Base-by-base conservation (phyloP, 2,329 filamentous ascomycete genomes). In the Talaromyces sp. region DNA sequence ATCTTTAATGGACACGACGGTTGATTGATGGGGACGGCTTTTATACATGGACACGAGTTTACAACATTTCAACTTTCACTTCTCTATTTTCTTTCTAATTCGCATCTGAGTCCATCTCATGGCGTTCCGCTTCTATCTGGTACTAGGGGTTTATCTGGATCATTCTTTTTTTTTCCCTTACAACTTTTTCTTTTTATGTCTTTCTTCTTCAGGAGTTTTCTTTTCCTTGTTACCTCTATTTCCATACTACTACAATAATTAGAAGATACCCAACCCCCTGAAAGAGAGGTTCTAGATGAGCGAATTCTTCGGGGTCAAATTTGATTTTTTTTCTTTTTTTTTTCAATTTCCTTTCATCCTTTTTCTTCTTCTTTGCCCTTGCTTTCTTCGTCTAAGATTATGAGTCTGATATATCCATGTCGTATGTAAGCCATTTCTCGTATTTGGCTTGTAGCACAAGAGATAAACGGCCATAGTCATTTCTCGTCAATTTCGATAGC, bases 401-500 rank as follows among this genome's bases (percentile, higher is more conserved):
- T 59, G 17, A 29, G 5, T 43, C 56, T 29, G 38, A 19, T 15
- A n/a, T 43, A n/a, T 29, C 15, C 36, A 59, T 43, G 36, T 56
- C 45, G 58, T 53, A 63, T 56, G 53, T 69, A 66, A 64, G 66
- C 67, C 77, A 67, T 34, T 68, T 71, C 25, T 63, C 68, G 67
- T 73, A 72, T n/a, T 74, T 77, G 19, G 63, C 64, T 61, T 72
- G 67, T 29, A 79, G 63, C 25, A 73, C 59, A 10, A 54, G 60
- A 1, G 43, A 22, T 31, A 65, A 34, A 15, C 15, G 10, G 25
- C 31, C 36, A 15, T n/a, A 49, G 40, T 60, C 47, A 29, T 51
- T 25, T 27, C 56, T 54, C 47, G 74, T 68, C 60, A 74, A 67
- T 22, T 69, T 69, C 11, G 78, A 77, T 62, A 80, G 29, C 22